phyloP scores from a whole-genome alignment of 2,329 filamentous ascomycete species.

The Ophiostoma ulmi region DNA sequence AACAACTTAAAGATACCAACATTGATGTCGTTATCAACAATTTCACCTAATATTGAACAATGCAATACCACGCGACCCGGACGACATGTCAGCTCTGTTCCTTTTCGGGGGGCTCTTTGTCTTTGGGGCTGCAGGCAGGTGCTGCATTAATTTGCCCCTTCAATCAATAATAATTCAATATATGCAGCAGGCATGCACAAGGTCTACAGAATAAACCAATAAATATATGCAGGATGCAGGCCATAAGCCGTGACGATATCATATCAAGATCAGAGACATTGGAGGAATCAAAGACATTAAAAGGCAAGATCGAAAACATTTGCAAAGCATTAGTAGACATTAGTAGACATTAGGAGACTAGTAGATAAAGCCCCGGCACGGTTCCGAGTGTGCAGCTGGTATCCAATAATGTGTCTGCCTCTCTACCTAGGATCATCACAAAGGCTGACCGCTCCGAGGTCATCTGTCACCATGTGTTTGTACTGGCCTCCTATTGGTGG shows the following conservation, averaged over 20 bases:
- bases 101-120: neutral
- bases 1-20: too few species aligned
- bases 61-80: neutral
- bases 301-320: neutral
- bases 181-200: neutral
- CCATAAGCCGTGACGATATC: neutral
- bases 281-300: neutral
- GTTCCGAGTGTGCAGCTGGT: neutral
- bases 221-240: neutral
- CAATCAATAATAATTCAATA: too few species aligned
- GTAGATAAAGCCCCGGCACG: neutral
- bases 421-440: neutral
- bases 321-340: neutral
- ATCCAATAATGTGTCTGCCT: neutral
- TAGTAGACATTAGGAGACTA: neutral
- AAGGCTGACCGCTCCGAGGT: constrained; percentile 1
- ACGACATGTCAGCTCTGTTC: neutral
- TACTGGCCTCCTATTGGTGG: neutral
- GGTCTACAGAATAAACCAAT: neutral
- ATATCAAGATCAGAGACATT: neutral
- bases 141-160: neutral
- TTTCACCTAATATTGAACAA: neutral
- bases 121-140: neutral
- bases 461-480: neutral
- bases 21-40: neutral